These are phyloP conservation scores for Suillus tomentosus DNA, from an alignment of 768 basidiomycete species.

Conservation along the genomic window DNA sequence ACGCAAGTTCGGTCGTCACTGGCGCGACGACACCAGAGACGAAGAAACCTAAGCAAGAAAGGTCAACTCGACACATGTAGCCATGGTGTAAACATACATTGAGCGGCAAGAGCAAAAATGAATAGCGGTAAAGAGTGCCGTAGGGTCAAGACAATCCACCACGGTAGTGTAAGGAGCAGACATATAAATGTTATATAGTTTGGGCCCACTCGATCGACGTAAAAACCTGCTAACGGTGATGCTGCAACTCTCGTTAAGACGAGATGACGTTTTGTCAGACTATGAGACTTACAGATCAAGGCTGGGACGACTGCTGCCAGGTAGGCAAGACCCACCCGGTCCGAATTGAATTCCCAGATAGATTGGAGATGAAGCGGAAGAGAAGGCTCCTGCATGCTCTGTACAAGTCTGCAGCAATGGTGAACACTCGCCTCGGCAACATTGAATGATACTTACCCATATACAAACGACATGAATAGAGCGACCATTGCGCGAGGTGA, in stretches of 20 bases:
- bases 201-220: constrained; percentile 56
- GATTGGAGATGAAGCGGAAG: constrained; percentile 56
- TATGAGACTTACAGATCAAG: constrained; percentile 54
- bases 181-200: constrained; percentile 54
- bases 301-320: constrained; percentile 66
- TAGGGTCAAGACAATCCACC: constrained; percentile 61
- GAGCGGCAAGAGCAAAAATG: constrained; percentile 43
- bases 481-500: constrained; percentile 53
- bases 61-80: constrained; percentile 4
- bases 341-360: constrained; percentile 49
- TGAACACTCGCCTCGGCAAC: constrained; percentile 1
- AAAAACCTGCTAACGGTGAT: constrained; percentile 58
- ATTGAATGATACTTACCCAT: constrained; percentile 45
- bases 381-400: constrained; percentile 55
- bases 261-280: background rate
- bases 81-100: constrained; percentile 44
- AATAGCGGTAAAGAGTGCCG: constrained; percentile 49
- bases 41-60: constrained; percentile 53
- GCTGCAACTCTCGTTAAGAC: constrained; percentile 38
- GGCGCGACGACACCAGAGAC: constrained; percentile 60
- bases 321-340: constrained; percentile 66
- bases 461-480: constrained; percentile 47
- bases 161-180: constrained; percentile 58
- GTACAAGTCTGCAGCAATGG: constrained; percentile 42
- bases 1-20: constrained; percentile 66